These are phyloP conservation scores for Cryptomeria japonica DNA, from an alignment of 75 land plant genomes.

Conservation along the genomic window DNA sequence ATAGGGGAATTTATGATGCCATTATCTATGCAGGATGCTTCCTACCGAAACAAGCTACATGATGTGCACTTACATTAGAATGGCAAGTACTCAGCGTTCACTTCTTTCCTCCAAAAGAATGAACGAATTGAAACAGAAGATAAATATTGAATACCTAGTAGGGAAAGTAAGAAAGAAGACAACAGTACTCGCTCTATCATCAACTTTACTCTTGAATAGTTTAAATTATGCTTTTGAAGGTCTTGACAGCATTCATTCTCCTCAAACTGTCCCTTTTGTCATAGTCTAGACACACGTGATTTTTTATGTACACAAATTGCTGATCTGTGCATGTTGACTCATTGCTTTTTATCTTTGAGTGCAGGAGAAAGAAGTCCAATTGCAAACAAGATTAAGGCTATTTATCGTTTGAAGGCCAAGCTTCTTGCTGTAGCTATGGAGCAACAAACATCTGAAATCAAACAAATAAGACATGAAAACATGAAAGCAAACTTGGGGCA, in stretches of 20 bases:
- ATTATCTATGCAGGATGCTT: neutral
- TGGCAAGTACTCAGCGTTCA: neutral
- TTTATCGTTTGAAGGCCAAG: slow-evolving; percentile 1
- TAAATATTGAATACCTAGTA: neutral
- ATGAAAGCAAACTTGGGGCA: neutral
- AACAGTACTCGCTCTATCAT: neutral
- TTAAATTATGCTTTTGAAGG: neutral
- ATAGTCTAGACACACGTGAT: neutral
- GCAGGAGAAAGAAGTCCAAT: neutral
- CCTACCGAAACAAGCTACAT: neutral
- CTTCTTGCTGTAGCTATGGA: neutral
- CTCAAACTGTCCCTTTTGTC: neutral
- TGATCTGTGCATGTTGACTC: neutral
- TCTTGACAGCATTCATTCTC: neutral
- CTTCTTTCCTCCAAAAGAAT: neutral
- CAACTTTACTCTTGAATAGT: neutral
- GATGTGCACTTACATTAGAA: neutral
- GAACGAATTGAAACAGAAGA: neutral
- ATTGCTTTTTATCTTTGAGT: neutral
- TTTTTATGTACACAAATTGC: neutral
- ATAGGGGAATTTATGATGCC: neutral
- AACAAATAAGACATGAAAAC: neutral
- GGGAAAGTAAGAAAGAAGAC: neutral
- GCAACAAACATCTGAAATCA: neutral
- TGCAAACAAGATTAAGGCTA: slow-evolving; percentile 4